Conservation (phyloP, 2,329 filamentous ascomycete genomes). For the Colletotrichum aenigma region DNA sequence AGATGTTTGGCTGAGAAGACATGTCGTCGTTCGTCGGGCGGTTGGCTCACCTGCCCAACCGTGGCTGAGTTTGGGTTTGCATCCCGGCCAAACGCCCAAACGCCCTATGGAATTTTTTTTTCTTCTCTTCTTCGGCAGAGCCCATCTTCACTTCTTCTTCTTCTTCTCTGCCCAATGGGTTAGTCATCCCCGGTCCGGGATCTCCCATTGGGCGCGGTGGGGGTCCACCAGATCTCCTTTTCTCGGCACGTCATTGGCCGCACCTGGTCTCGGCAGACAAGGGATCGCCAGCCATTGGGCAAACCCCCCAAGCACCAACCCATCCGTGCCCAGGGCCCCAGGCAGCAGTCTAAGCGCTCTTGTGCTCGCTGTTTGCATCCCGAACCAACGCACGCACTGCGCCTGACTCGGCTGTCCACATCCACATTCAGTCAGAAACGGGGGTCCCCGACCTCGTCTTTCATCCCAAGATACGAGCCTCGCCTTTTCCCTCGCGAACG, state of each 20-base stretch:
- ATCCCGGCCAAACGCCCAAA: not conserved
- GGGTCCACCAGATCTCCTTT: not conserved
- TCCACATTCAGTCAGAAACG: not conserved
- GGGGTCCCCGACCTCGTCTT: not conserved
- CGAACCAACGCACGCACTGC: not conserved
- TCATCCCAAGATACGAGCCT: not conserved
- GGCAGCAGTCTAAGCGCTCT: not conserved
- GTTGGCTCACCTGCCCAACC: not conserved
- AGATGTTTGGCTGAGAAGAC: not conserved
- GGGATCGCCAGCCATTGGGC: not conserved
- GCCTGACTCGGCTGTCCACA: not conserved
- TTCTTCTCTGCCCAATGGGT: not conserved
- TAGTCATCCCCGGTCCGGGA: not conserved
- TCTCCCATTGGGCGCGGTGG: not conserved
- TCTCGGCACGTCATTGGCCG: not conserved
- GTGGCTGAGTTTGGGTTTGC: not conserved
- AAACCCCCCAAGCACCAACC: not conserved
- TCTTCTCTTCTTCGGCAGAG: not conserved
- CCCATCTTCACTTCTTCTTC: not conserved
- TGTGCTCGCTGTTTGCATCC: not conserved
- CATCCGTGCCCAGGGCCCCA: not conserved
- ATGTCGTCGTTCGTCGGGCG: not conserved
- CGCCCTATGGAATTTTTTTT: not conserved
- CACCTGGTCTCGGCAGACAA: not conserved
- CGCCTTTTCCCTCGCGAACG: not conserved